These are phyloP conservation scores for Sindora glabra DNA, from an alignment of 306 rosid genomes.

Conservation along the genomic window DNA sequence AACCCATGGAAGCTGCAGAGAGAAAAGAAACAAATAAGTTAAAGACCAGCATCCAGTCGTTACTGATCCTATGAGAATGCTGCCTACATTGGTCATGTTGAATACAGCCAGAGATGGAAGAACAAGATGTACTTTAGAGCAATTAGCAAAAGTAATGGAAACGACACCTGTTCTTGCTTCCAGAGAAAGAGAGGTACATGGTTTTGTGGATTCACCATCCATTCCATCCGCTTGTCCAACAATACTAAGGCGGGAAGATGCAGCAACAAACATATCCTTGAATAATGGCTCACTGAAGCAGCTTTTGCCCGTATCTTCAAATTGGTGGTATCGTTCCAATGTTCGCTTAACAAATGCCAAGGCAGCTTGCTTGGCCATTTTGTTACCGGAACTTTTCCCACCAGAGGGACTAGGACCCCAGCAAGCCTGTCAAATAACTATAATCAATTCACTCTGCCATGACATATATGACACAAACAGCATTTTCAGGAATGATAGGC, in stretches of 20 bases:
- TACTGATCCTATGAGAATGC: too few relatives aligned
- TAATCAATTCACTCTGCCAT: conserved; percentile 22
- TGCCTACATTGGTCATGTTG: not conserved
- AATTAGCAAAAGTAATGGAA: conserved; percentile 12
- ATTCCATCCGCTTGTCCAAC: conserved; percentile 22
- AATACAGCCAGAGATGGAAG: conserved; percentile 1
- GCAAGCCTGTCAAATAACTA: conserved; percentile 52
- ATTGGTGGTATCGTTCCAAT: conserved; percentile 58
- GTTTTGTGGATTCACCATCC: conserved; percentile 65
- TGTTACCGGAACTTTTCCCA: conserved; percentile 79
- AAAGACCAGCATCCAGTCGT: too few relatives aligned
- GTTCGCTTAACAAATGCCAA: conserved; percentile 69
- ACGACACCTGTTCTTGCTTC: conserved; percentile 52
- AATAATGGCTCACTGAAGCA: conserved; percentile 64
- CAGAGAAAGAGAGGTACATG: conserved; percentile 43
- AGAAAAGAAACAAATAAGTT: conserved; percentile 3
- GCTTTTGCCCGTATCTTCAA: conserved; percentile 59
- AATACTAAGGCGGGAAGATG: conserved; percentile 25
- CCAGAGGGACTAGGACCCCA: conserved; percentile 71
- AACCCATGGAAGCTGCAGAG: conserved; percentile 68
- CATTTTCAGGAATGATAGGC: conserved; percentile 12
- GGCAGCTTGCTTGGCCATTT: conserved; percentile 73
- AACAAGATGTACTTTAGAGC: conserved; percentile 3
- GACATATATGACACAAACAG: not conserved
- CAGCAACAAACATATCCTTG: conserved; percentile 46